Conservation (phyloP, 495 filamentous ascomycete species). For the Talaromyces wortmannii region DNA sequence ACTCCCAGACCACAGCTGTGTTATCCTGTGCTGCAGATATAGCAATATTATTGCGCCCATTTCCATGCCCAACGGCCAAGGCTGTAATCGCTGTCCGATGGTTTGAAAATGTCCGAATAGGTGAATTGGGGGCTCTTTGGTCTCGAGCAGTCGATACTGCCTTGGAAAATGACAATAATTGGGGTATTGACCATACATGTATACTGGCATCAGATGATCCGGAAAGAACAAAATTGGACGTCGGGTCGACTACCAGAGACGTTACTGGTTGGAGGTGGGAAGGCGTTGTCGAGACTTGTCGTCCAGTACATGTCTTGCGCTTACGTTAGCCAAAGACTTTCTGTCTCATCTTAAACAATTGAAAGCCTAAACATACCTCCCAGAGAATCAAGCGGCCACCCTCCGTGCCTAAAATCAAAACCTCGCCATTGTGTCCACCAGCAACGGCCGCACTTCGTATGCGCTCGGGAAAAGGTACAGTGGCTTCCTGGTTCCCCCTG, state of each 20-base stretch:
- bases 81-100: conserved; percentile 75
- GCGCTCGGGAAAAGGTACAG: conserved; percentile 78
- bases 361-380: conserved; percentile 59
- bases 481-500: conserved; percentile 77
- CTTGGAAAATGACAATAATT: conserved; percentile 60
- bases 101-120: conserved; percentile 63
- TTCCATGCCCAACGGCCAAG: conserved; percentile 59
- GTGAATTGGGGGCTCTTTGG: conserved; percentile 40
- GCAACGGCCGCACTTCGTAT: conserved; percentile 65
- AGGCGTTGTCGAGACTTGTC: conserved; percentile 78
- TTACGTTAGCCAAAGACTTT: background rate
- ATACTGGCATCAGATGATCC: conserved; percentile 85
- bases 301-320: conserved; percentile 69
- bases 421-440: conserved; percentile 52
- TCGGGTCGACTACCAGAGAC: conserved; percentile 62
- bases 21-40: conserved; percentile 75
- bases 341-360: conserved; percentile 1
- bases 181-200: conserved; percentile 78
- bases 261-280: conserved; percentile 85
- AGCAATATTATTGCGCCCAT: conserved; percentile 63
- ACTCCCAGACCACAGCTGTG: conserved; percentile 85
- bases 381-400: conserved; percentile 83
- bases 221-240: conserved; percentile 72
- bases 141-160: conserved; percentile 20
- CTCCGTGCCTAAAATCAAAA: conserved; percentile 78